Percentiles rank a stretch among this genome's conserved stretches.
phyloP scores from a whole-genome alignment of 1,284 basidiomycete species.

The Puccinia polysora region DNA sequence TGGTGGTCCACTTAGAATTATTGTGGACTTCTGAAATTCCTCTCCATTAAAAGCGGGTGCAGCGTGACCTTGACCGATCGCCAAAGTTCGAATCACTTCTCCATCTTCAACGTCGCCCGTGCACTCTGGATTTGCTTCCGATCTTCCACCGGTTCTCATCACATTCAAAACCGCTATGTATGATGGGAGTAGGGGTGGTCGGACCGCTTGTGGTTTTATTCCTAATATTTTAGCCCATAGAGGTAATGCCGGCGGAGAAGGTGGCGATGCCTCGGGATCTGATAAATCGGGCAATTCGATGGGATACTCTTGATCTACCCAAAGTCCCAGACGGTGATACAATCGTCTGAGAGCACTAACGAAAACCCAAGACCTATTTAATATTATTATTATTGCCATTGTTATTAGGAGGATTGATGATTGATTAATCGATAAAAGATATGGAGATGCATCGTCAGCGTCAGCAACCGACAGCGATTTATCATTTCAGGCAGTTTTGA shows the following conservation, averaged over 20 bases:
- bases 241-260: slow-evolving; percentile 21
- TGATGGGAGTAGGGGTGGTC: slow-evolving; percentile 34
- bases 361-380: slow-evolving; percentile 23
- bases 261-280: slow-evolving; percentile 11
- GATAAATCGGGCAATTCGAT: slow-evolving; percentile 20
- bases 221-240: slow-evolving; percentile 30
- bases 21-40: slow-evolving; percentile 40
- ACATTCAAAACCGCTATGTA: slow-evolving; percentile 33
- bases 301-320: slow-evolving; percentile 39
- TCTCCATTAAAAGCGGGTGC: slow-evolving; percentile 44
- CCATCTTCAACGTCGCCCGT: slow-evolving; percentile 40
- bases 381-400: too few species aligned
- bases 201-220: slow-evolving; percentile 28
- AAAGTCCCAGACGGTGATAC: slow-evolving; percentile 37
- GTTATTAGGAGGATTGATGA: too few species aligned
- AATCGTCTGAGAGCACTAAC: slow-evolving; percentile 22
- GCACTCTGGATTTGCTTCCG: neutral
- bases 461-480: too few species aligned
- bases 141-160: slow-evolving; percentile 10
- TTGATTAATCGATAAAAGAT: too few species aligned
- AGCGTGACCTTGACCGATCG: slow-evolving; percentile 41
- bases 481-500: neutral
- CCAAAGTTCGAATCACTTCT: slow-evolving; percentile 39
- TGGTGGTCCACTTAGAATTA: slow-evolving; percentile 26
- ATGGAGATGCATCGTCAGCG: too few species aligned